Evolutionary conservation across 371 early-diverging fungal genomes (phyloP).

Genomic region (Lichtheimia hyalospora): DNA sequence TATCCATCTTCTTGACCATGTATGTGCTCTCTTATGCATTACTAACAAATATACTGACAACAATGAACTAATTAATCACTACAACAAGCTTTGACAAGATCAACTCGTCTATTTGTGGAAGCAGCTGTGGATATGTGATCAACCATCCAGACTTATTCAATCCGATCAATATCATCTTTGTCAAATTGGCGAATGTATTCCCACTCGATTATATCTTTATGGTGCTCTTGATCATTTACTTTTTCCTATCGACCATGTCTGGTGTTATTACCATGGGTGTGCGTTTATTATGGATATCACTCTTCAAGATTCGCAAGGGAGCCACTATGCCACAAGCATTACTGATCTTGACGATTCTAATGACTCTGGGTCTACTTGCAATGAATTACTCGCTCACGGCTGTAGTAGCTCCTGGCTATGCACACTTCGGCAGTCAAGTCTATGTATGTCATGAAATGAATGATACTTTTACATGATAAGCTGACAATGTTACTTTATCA

Average conservation of each 20-base stretch:
- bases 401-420: constrained; percentile 65
- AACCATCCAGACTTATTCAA: constrained; percentile 59
- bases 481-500: constrained; percentile 9
- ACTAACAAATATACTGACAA: too few species aligned
- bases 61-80: too few species aligned
- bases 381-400: constrained; percentile 59
- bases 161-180: constrained; percentile 63
- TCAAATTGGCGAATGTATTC: constrained; percentile 55
- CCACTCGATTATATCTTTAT: constrained; percentile 67
- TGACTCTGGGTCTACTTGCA: constrained; percentile 62
- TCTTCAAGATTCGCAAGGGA: constrained; percentile 53
- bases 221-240: constrained; percentile 59
- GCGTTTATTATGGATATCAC: constrained; percentile 61
- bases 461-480: not conserved
- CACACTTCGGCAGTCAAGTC: constrained; percentile 69
- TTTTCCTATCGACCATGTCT: constrained; percentile 60
- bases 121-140: constrained; percentile 66
- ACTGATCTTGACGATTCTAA: constrained; percentile 47
- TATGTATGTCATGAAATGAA: constrained; percentile 45
- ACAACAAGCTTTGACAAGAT: constrained; percentile 52
- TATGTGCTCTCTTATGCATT: constrained; percentile 23
- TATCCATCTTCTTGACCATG: constrained; percentile 60
- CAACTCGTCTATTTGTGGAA: constrained; percentile 59
- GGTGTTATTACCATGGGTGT: constrained; percentile 64
- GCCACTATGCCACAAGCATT: constrained; percentile 66